Evolutionary conservation across 331 rosid genomes (phyloP).

Genomic region (Malus hybrid): DNA sequence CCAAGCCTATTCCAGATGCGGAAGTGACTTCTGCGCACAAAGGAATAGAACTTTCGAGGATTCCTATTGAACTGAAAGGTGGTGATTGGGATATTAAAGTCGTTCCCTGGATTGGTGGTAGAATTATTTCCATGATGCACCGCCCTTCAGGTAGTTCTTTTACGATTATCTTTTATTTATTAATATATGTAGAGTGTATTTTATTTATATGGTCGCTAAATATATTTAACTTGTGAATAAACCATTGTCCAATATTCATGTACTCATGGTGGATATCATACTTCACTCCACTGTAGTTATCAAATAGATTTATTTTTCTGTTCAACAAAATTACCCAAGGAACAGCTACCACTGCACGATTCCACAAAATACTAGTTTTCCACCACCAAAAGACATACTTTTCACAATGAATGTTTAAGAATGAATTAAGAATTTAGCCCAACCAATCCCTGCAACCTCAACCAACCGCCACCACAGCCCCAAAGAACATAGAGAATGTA

Average conservation of each 20-base stretch:
- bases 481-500: not conserved
- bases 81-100: constrained; percentile 62
- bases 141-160: constrained; percentile 65
- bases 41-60: constrained; percentile 53
- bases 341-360: not conserved
- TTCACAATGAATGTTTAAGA: not conserved
- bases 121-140: constrained; percentile 87
- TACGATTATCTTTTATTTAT: not conserved
- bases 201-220: not conserved
- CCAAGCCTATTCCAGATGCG: constrained; percentile 59
- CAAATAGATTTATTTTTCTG: not conserved
- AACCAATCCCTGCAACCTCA: not conserved
- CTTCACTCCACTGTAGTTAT: not conserved
- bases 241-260: not conserved
- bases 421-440: not conserved
- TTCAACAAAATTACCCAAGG: not conserved
- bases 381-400: not conserved
- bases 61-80: constrained; percentile 74
- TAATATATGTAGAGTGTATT: not conserved
- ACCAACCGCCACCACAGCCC: not conserved
- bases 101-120: constrained; percentile 94
- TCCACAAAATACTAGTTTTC: not conserved
- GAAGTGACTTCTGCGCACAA: constrained; percentile 56
- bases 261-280: not conserved
- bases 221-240: not conserved